phyloP scores from a whole-genome alignment of 192 early-diverging fungal species.

The Coemansia sp. region DNA sequence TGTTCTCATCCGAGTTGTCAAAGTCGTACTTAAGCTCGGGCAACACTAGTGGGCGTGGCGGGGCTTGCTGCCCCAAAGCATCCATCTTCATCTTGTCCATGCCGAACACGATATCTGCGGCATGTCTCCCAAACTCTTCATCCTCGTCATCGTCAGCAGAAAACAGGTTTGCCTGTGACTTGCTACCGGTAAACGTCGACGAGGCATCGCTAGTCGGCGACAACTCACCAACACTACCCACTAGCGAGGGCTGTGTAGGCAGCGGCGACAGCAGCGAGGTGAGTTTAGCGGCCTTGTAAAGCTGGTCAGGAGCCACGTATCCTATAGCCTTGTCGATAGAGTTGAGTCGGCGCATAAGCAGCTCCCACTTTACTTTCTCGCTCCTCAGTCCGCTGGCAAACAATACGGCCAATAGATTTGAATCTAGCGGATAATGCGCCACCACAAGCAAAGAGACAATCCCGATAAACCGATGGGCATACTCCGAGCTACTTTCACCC shows the following conservation, averaged over 20 bases:
- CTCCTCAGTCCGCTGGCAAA: conserved; percentile 40
- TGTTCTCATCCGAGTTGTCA: background rate
- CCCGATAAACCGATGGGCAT: conserved; percentile 40
- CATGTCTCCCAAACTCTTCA: conserved; percentile 7
- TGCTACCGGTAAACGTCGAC: conserved; percentile 17
- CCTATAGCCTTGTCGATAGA: conserved; percentile 43
- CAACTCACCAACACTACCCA: conserved; percentile 14
- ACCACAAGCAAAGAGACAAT: conserved; percentile 25
- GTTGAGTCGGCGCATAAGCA: conserved; percentile 37
- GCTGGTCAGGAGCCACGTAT: conserved; percentile 47
- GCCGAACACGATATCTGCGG: background rate
- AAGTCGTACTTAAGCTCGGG: conserved; percentile 2
- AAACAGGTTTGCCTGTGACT: conserved; percentile 4
- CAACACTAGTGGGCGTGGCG: background rate
- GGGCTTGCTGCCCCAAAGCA: background rate
- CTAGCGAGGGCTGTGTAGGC: conserved; percentile 11
- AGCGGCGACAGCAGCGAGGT: conserved; percentile 38
- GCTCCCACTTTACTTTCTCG: conserved; percentile 36
- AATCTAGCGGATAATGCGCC: conserved; percentile 30
- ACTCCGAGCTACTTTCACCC: conserved; percentile 45
- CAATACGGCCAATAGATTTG: conserved; percentile 25
- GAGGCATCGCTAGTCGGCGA: conserved; percentile 41
- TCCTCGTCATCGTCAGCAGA: conserved; percentile 8
- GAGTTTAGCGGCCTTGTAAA: conserved; percentile 44
- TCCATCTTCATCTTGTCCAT: conserved; percentile 7